A percentile compares a stretch with the other conserved stretches of the same genome.
Evolutionary conservation across 306 rosid species (phyloP).

Genomic region (Castanospermum australe): DNA sequence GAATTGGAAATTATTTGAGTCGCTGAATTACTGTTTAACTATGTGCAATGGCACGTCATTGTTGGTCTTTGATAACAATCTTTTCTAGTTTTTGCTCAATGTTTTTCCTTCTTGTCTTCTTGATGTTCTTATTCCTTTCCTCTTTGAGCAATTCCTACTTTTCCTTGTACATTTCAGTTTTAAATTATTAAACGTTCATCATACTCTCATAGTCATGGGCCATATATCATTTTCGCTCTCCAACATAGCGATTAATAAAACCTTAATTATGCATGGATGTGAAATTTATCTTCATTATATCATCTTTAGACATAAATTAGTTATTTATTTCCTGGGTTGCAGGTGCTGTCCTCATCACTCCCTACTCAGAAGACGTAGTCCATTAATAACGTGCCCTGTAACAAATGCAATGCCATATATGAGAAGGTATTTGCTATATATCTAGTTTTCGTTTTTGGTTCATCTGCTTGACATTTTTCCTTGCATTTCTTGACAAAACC

Average conservation of each 20-base stretch:
- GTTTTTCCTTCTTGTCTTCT: neutral
- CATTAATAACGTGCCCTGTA: neutral
- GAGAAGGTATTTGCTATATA: conserved; percentile 21
- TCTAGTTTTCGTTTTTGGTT: neutral
- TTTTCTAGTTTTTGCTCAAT: neutral
- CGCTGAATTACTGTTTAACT: neutral
- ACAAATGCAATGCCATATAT: conserved; percentile 18
- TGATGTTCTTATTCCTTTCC: neutral
- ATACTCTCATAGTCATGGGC: neutral
- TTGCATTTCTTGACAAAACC: neutral
- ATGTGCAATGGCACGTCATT: neutral
- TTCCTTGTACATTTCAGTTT: neutral
- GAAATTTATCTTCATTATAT: neutral
- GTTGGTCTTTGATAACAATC: neutral
- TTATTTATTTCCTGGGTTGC: neutral
- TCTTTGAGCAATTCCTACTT: neutral
- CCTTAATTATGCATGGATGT: neutral
- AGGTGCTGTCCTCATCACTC: neutral
- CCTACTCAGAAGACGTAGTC: neutral
- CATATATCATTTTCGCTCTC: neutral
- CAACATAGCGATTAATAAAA: neutral
- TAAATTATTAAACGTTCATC: neutral
- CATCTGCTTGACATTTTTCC: neutral
- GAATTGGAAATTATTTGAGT: neutral
- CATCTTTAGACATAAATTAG: neutral